Evolutionary conservation across 495 filamentous ascomycete genomes (phyloP), one percentile per base, ranked within the genome.

Genomic region (Elasticomyces elasticus): DNA sequence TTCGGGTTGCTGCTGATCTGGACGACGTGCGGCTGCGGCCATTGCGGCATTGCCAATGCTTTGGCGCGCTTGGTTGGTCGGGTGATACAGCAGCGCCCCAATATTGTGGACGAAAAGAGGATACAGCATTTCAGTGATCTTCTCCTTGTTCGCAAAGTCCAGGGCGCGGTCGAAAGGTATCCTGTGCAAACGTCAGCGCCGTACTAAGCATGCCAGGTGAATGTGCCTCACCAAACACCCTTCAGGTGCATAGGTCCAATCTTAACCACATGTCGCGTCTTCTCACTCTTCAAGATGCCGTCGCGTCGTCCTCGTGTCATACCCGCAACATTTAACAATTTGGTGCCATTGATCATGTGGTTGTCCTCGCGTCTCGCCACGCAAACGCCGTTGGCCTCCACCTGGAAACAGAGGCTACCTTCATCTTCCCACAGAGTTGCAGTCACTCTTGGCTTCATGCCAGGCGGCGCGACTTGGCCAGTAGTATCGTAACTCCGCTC

Each of bases 221-320:
- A 13, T 5, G 15, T 40, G 35, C 3, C 90, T 69, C 79, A 97
- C 92, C 92, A 98, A 52, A 98, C 92, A 63, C 92, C 92, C 70
- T 98, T 98, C 24, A 98, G 72, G 65, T 98, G 92, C 92, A 98
- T 98, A 3, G 92, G 92, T 0, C 92, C 92, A 63, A 98, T 98
- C 71, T 98, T 98, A 49, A 98, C 92, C 13, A 98, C 92, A 71
- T 96, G 89, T 24, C 92, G 80, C 30, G 89, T 79, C 69, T 97
- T 97, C 66, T 98, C 92, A 69, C 92, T 96, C 73, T 98, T 98
- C 42, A 98, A 71, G 56, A 98, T 98, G 41, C 92, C 92, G 66
- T 98, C 92, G 63, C 92, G 81, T 48, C 92, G 85, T 37, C 92
- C 92, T 61, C 92, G 79, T 25, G 92, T 98, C 92, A 98, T 98